Conservation (phyloP, 1,284 basidiomycete genomes). For the Cryptococcus floricola region DNA sequence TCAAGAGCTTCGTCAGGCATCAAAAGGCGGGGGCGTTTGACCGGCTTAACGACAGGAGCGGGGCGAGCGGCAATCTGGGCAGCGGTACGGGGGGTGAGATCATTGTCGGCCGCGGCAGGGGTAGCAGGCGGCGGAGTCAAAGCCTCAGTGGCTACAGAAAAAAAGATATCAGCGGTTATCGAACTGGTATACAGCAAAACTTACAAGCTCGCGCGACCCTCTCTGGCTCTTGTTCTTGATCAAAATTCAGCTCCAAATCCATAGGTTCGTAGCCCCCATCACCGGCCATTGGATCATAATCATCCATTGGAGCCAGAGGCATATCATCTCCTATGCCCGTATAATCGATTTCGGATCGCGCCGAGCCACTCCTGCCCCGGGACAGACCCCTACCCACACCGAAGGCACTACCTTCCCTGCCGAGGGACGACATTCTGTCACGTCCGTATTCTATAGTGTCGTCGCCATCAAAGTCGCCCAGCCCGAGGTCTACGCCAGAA, state of each 20-base stretch:
- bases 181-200: conserved; percentile 1
- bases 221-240: conserved; percentile 50
- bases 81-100: conserved; percentile 56
- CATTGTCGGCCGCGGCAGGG: conserved; percentile 25
- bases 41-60: conserved; percentile 54
- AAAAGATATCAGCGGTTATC: background rate
- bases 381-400: background rate
- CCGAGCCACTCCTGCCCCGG: background rate
- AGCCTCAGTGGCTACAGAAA: conserved; percentile 28
- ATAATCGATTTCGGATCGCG: background rate
- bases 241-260: conserved; percentile 47
- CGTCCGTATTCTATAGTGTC: conserved; percentile 37
- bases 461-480: conserved; percentile 49
- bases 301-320: conserved; percentile 3
- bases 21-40: conserved; percentile 61
- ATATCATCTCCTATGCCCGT: conserved; percentile 4
- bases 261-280: conserved; percentile 36
- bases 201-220: conserved; percentile 28
- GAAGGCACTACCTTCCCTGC: conserved; percentile 15
- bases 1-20: conserved; percentile 69
- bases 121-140: conserved; percentile 41
- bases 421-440: conserved; percentile 20
- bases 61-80: conserved; percentile 54
- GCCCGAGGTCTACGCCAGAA: conserved; percentile 43
- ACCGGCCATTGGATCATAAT: conserved; percentile 1